Base-by-base conservation (phyloP, 257 asterid genomes). In the Henckelia pumila region DNA sequence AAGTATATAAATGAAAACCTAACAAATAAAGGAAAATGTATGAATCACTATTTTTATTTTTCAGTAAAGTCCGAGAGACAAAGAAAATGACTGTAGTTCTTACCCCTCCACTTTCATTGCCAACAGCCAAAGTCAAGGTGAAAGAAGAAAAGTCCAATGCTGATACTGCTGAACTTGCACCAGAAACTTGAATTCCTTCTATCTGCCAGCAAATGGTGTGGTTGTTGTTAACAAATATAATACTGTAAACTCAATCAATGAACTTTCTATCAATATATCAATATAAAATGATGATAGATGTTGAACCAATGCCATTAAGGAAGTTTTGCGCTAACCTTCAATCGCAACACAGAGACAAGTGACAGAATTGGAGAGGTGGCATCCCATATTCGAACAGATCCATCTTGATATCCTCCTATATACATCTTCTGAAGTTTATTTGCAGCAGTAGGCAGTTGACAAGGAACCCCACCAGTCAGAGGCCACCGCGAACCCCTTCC, bases 351-450 rank as follows among this genome's bases (percentile, higher is more conserved):
- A 79, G 82, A 76, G 79, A 82, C 66, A 69, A 87, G 85, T 40
- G 87, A 84, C 72, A 91, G 71, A 71, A 85, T 83, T 13, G 99
- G 95, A 69, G 67, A 79, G 0, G 96, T 88, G 73, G 96, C 95
- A 78, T 94, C 94, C 96, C 96, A 94, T 66, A 94, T 71, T 76
- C 91, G 88, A 67, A 88, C 81, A 66, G 86, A 81, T 76, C 99
- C 97, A 77, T 91, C 96, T 73, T 86, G 87, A 87, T 90, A 88
- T 56, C 99, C 99, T 67, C 95, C 96, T 35, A 93, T 69, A 75
- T 86, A 86, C 64, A 90, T 80, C 79, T 88, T 86, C 84, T 84
- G 83, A 50, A 84, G 73, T 44, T 72, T 79, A 65, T 59, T 25
- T 83, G 82, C 95, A 73, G 80, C 64, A 61, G 77, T 50, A 53